Evolutionary conservation across 2,329 filamentous ascomycete species (phyloP).

Genomic region (Fusarium newnesense): DNA sequence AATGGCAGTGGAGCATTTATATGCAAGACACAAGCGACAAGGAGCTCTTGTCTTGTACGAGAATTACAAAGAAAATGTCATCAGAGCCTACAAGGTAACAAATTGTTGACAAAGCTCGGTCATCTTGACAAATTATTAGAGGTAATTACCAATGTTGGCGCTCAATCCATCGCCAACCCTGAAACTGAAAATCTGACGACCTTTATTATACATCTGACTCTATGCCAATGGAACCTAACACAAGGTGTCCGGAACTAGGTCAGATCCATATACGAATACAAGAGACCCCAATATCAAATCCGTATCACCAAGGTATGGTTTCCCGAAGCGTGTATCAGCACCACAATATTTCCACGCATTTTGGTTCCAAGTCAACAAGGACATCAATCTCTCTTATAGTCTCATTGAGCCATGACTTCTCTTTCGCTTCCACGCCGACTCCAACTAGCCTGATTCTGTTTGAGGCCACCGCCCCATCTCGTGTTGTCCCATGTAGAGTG

Average conservation of each 20-base stretch:
- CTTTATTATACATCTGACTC: neutral
- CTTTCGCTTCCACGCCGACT: slow-evolving; percentile 34
- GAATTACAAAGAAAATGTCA: neutral
- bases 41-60: neutral
- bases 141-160: neutral
- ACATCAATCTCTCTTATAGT: slow-evolving; percentile 44
- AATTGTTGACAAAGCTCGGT: neutral
- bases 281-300: neutral
- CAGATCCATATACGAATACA: neutral
- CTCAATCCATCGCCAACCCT: neutral
- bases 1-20: neutral
- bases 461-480: slow-evolving; percentile 19
- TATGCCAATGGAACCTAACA: neutral
- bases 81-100: neutral
- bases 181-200: neutral
- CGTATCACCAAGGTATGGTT: neutral
- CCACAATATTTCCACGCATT: slow-evolving; percentile 20
- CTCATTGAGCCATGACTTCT: slow-evolving; percentile 44
- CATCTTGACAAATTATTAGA: neutral
- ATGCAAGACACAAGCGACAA: neutral
- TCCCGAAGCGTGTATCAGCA: neutral
- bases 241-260: neutral
- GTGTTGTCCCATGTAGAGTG: slow-evolving; percentile 39
- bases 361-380: slow-evolving; percentile 29
- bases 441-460: slow-evolving; percentile 42